A percentile compares a stretch with the other conserved stretches of the same genome.
Conservation (phyloP, 148 eudicot genomes). For the Polygonum aviculare region DNA sequence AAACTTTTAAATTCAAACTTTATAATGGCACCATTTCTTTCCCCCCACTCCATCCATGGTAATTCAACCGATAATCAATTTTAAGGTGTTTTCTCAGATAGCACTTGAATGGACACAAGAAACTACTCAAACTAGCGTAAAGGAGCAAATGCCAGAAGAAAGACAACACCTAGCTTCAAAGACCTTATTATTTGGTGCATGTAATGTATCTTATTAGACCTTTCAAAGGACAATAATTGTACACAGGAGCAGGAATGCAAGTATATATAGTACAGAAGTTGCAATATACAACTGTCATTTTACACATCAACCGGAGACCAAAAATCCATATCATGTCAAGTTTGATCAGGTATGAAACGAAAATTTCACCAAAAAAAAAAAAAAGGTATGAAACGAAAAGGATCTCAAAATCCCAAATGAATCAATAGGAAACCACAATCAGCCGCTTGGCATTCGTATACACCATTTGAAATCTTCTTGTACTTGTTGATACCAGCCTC, state of each 20-base stretch:
- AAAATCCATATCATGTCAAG: not conserved
- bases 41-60: too few species aligned
- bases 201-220: too few species aligned
- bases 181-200: too few species aligned
- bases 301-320: not conserved
- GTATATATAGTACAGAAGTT: not conserved
- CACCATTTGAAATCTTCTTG: not conserved
- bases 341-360: not conserved
- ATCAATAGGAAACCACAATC: not conserved
- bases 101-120: too few species aligned
- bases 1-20: not conserved
- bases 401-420: not conserved
- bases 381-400: not conserved
- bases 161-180: too few species aligned
- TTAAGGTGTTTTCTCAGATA: too few species aligned
- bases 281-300: not conserved
- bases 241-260: not conserved
- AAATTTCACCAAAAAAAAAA: too few species aligned
- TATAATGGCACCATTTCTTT: not conserved
- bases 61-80: too few species aligned
- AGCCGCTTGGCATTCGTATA: not conserved
- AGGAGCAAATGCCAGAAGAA: too few species aligned
- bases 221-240: too few species aligned
- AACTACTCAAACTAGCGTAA: too few species aligned
- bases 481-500: not conserved